phyloP scores from a whole-genome alignment of 208 protist species.

The Trypanosoma congolense region DNA sequence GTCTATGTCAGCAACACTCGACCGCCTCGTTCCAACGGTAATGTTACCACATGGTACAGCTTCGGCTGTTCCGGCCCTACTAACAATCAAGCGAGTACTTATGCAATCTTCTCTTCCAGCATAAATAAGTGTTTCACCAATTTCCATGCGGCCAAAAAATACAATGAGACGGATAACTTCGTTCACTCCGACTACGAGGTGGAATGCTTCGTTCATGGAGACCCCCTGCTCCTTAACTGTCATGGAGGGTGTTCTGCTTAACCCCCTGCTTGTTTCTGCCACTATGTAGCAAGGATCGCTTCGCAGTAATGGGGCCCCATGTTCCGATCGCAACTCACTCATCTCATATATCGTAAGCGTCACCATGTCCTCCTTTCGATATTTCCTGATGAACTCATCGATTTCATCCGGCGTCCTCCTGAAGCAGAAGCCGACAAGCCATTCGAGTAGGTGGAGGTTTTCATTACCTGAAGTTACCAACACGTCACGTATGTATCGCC shows the following conservation, averaged over 20 bases:
- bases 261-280: constrained; percentile 1
- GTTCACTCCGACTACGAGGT: neutral
- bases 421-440: constrained; percentile 26
- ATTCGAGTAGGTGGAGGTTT: constrained; percentile 37
- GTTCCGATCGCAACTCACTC: constrained; percentile 1
- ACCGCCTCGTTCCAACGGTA: constrained; percentile 4
- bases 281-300: constrained; percentile 8
- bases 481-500: constrained; percentile 9
- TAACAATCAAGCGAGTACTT: constrained; percentile 9
- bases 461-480: constrained; percentile 3
- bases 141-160: neutral
- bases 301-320: constrained; percentile 10
- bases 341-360: constrained; percentile 15
- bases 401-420: constrained; percentile 5
- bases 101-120: neutral
- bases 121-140: constrained; percentile 15
- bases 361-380: constrained; percentile 6
- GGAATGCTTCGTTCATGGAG: constrained; percentile 19
- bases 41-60: constrained; percentile 19
- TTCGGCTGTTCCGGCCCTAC: constrained; percentile 12
- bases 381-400: constrained; percentile 6
- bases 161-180: constrained; percentile 15
- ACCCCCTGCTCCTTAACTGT: constrained; percentile 7
- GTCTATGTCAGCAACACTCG: neutral
- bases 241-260: constrained; percentile 1